phyloP scores from a whole-genome alignment of 345 rosid species.

The Toxicodendron radicans region DNA sequence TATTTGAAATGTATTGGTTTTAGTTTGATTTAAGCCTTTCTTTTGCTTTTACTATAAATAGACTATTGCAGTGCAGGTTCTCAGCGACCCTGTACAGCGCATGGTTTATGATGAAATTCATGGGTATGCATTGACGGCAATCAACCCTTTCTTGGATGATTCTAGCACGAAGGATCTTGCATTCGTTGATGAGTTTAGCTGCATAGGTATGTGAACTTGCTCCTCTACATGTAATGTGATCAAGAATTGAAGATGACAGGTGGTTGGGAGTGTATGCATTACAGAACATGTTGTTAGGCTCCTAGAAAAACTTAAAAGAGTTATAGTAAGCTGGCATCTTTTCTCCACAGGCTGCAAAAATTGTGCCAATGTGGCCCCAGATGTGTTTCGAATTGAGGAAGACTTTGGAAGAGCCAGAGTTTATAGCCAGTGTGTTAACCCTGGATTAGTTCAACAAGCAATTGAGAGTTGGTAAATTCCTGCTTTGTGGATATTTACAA shows the following conservation, averaged over 20 bases:
- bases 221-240: background rate
- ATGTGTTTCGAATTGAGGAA: constrained; percentile 81
- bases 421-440: constrained; percentile 62
- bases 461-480: constrained; percentile 78
- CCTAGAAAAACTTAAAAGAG: background rate
- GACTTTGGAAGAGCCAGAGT: constrained; percentile 96
- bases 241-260: background rate
- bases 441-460: constrained; percentile 68
- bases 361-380: constrained; percentile 78
- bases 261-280: background rate
- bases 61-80: constrained; percentile 58
- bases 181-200: constrained; percentile 94
- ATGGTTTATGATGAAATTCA: constrained; percentile 98
- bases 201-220: constrained; percentile 62
- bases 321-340: background rate
- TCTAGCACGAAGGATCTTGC: constrained; percentile 63
- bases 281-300: background rate
- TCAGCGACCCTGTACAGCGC: constrained; percentile 92
- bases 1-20: constrained; percentile 1
- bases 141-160: constrained; percentile 85
- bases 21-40: background rate
- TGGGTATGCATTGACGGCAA: constrained; percentile 78
- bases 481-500: constrained; percentile 9
- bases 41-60: constrained; percentile 1
- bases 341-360: constrained; percentile 78